A percentile compares a stretch with the other conserved stretches of the same genome.
phyloP scores from a whole-genome alignment of 1,139 yeast species.

The Scheffersomyces illinoinensis region DNA sequence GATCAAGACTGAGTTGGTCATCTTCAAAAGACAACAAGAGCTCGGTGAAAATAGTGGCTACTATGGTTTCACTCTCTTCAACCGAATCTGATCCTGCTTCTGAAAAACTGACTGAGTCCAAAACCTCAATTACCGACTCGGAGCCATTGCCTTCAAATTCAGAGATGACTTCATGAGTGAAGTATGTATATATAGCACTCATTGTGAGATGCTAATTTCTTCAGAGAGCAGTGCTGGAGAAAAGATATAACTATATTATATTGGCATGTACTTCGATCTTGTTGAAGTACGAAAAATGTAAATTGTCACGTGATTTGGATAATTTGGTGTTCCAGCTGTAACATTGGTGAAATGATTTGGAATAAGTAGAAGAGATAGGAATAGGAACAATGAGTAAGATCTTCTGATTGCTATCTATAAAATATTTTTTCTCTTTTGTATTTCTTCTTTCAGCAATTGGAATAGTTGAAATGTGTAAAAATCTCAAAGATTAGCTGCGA shows the following conservation, averaged over 20 bases:
- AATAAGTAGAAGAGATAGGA: not conserved
- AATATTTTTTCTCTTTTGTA: not conserved
- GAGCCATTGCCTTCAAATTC: conserved; percentile 32
- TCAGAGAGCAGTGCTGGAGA: not conserved
- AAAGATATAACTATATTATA: not conserved
- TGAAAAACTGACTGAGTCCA: conserved; percentile 10
- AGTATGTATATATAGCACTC: conserved; percentile 17
- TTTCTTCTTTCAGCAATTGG: not conserved
- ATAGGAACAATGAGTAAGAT: not conserved
- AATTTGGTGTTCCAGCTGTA: not conserved
- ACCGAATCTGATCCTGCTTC: conserved; percentile 6
- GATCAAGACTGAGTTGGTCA: conserved; percentile 21
- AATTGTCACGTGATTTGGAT: not conserved
- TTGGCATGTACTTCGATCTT: not conserved
- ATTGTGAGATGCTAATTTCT: not conserved
- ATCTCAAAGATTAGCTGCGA: not conserved
- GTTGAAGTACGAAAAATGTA: not conserved
- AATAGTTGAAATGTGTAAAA: not conserved
- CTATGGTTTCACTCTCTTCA: conserved; percentile 7
- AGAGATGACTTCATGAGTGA: conserved; percentile 29
- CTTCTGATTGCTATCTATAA: too few species aligned
- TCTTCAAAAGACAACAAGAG: conserved; percentile 33
- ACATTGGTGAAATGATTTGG: not conserved
- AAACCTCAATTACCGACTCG: conserved; percentile 28
- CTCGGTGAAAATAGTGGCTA: conserved; percentile 35